A percentile compares a stretch with the other conserved stretches of the same genome.
Conservation (phyloP, 441 rosid species). For the Dalechampia spathulata region DNA sequence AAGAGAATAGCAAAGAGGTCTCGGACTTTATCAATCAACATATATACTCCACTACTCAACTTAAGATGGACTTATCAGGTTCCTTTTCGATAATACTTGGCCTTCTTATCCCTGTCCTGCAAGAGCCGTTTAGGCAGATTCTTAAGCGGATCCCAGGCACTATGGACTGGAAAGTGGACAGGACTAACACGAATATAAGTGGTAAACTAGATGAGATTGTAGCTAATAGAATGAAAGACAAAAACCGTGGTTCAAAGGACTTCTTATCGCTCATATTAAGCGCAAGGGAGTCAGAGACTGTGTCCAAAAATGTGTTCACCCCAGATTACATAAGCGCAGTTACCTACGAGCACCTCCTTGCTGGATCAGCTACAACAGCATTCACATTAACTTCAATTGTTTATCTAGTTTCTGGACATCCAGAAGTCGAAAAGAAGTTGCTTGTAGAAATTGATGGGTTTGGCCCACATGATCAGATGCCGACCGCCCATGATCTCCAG, state of each 20-base stretch:
- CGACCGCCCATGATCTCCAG: constrained; percentile 62
- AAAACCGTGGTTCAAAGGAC: constrained; percentile 49
- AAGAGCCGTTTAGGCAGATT: constrained; percentile 82
- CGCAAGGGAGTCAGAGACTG: constrained; percentile 57
- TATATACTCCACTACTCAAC: constrained; percentile 87
- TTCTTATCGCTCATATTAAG: constrained; percentile 66
- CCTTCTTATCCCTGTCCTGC: constrained; percentile 68
- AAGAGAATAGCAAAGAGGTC: constrained; percentile 33
- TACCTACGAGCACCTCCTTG: constrained; percentile 88
- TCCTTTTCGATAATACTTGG: constrained; percentile 77
- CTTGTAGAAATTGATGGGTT: constrained; percentile 68
- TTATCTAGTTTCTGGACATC: constrained; percentile 70
- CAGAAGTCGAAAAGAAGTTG: constrained; percentile 60
- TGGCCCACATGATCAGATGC: constrained; percentile 45
- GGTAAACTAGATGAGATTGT: constrained; percentile 72
- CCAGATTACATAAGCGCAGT: constrained; percentile 75
- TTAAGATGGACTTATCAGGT: constrained; percentile 92
- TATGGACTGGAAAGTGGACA: constrained; percentile 79
- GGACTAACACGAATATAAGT: constrained; percentile 46
- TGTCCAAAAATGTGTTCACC: constrained; percentile 41
- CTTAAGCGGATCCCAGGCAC: constrained; percentile 82
- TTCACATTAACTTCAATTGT: constrained; percentile 71
- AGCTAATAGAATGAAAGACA: constrained; percentile 48
- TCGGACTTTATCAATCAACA: constrained; percentile 72
- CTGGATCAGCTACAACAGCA: constrained; percentile 84